Percentiles rank a stretch among this genome's conserved stretches.
phyloP scores from a whole-genome alignment of 495 filamentous ascomycete species.

The Podospora pseudocomata region DNA sequence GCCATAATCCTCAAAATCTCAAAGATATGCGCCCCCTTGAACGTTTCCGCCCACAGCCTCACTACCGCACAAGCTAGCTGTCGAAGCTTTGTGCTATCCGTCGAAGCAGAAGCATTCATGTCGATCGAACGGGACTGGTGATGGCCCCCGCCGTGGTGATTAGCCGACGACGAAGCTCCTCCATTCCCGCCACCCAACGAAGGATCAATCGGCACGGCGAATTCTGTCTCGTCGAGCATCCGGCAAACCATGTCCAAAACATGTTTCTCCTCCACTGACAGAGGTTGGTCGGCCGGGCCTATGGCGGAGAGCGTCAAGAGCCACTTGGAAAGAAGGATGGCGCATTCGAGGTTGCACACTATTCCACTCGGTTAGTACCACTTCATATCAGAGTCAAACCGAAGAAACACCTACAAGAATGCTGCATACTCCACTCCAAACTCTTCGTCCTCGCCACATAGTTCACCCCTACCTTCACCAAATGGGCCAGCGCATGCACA shows the following conservation, averaged over 20 bases:
- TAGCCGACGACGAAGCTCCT: slow-evolving; percentile 21
- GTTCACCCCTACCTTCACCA: slow-evolving; percentile 64
- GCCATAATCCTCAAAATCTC: slow-evolving; percentile 64
- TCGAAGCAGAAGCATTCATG: slow-evolving; percentile 26
- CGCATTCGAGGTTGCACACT: slow-evolving; percentile 68
- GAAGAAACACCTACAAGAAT: slow-evolving; percentile 47
- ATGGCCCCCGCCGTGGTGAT: slow-evolving; percentile 26
- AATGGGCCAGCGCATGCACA: slow-evolving; percentile 63
- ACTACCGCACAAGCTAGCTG: slow-evolving; percentile 61
- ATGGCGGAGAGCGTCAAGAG: slow-evolving; percentile 44
- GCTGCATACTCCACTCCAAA: slow-evolving; percentile 68
- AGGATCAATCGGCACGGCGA: slow-evolving; percentile 57
- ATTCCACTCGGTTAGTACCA: neutral
- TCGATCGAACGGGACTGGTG: slow-evolving; percentile 36
- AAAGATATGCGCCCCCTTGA: slow-evolving; percentile 65
- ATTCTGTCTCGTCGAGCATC: slow-evolving; percentile 75
- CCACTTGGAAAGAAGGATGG: slow-evolving; percentile 59
- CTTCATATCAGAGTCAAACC: neutral
- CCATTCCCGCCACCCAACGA: slow-evolving; percentile 42
- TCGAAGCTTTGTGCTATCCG: slow-evolving; percentile 52
- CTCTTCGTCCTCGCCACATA: slow-evolving; percentile 68
- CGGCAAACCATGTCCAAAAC: slow-evolving; percentile 64
- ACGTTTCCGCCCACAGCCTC: slow-evolving; percentile 64
- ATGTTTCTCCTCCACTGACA: slow-evolving; percentile 57
- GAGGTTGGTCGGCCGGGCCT: slow-evolving; percentile 41